Conservation (phyloP, 1,284 basidiomycete species). For the Entoloma clypeatum region DNA sequence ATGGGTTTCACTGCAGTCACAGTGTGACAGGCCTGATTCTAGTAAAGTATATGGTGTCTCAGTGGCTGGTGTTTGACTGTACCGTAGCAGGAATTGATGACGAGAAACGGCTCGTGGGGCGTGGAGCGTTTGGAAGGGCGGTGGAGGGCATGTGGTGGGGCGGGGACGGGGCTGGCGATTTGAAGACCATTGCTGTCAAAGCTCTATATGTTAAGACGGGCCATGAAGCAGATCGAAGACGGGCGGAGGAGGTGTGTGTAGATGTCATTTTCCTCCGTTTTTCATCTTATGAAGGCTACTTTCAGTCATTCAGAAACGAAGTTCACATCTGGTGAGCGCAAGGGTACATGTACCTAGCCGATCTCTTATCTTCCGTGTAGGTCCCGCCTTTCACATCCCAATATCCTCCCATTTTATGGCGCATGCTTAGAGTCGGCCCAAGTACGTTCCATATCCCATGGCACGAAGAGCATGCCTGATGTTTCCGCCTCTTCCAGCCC, state of each 20-base stretch:
- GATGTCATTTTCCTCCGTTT: background rate
- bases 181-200: slow-evolving; percentile 24
- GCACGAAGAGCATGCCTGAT: background rate
- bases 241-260: slow-evolving; percentile 21
- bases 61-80: slow-evolving; percentile 28
- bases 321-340: slow-evolving; percentile 23
- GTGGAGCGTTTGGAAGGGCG: slow-evolving; percentile 24
- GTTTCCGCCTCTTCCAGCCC: slow-evolving; percentile 15
- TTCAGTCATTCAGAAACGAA: slow-evolving; percentile 22
- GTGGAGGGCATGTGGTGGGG: slow-evolving; percentile 25
- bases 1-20: too few species aligned
- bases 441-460: slow-evolving; percentile 11
- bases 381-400: slow-evolving; percentile 23
- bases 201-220: too few species aligned
- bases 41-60: too few species aligned
- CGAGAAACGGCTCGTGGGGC: slow-evolving; percentile 17
- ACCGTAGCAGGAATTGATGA: slow-evolving; percentile 22
- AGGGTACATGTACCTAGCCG: background rate
- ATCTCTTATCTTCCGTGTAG: slow-evolving; percentile 7
- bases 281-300: background rate
- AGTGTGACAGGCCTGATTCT: too few species aligned
- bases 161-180: too few species aligned
- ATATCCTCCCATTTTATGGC: slow-evolving; percentile 27
- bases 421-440: slow-evolving; percentile 26
- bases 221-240: slow-evolving; percentile 10